Evolutionary conservation across 2,329 filamentous ascomycete species (phyloP).

Genomic region (Emericellopsis cladophorae): DNA sequence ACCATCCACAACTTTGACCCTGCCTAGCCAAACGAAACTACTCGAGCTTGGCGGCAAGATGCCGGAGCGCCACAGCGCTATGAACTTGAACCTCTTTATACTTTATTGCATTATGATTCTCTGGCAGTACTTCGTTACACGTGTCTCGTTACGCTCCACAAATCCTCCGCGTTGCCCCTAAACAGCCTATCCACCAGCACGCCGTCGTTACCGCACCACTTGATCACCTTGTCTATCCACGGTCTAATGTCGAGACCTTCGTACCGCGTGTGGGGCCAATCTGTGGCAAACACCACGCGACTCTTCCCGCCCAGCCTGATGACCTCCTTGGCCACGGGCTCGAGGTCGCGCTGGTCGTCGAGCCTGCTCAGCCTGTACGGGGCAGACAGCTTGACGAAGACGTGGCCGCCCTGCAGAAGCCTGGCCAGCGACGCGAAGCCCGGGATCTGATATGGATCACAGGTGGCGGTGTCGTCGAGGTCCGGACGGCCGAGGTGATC

Average conservation of each 20-base stretch:
- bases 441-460: conserved; percentile 28
- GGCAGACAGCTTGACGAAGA: conserved; percentile 43
- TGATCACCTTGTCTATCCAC: conserved; percentile 39
- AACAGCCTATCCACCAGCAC: conserved; percentile 36
- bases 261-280: conserved; percentile 50
- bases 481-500: conserved; percentile 45
- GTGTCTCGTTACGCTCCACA: conserved; percentile 20
- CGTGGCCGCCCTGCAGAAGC: conserved; percentile 29
- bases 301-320: conserved; percentile 23
- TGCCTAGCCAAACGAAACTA: neutral
- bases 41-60: neutral
- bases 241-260: conserved; percentile 38
- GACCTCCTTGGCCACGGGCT: conserved; percentile 32
- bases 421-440: conserved; percentile 35
- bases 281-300: conserved; percentile 42
- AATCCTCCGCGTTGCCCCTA: conserved; percentile 38
- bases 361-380: conserved; percentile 38
- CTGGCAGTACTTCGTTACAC: neutral
- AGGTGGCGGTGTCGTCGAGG: conserved; percentile 13
- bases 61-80: neutral
- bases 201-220: conserved; percentile 34
- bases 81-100: too few relatives aligned
- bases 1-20: conserved; percentile 4
- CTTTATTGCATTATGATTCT: too few relatives aligned
- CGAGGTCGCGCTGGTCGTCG: conserved; percentile 22